A percentile compares a stretch with the other conserved stretches of the same genome.
These are phyloP conservation scores for Wolfiporia cocos DNA, from an alignment of 1,284 basidiomycete species.

Conservation along the genomic window DNA sequence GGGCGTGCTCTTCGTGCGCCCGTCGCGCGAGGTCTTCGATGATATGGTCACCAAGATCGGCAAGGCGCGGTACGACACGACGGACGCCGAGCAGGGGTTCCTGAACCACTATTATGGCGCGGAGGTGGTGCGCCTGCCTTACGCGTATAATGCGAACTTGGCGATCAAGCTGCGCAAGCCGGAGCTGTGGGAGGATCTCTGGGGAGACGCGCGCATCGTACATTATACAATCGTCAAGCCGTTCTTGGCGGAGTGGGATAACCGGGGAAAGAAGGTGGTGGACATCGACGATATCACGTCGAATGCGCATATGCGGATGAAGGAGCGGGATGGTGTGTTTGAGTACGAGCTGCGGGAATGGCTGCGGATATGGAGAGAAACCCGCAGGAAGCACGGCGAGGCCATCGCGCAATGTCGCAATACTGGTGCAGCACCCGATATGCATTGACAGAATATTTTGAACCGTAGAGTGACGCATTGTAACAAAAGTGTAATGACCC, in stretches of 20 bases:
- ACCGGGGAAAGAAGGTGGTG: slow-evolving; percentile 16
- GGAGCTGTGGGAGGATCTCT: slow-evolving; percentile 30
- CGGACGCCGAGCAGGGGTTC: slow-evolving; percentile 38
- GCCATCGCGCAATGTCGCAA: slow-evolving; percentile 12
- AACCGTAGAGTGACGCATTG: too few species aligned
- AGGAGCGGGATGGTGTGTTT: slow-evolving; percentile 13
- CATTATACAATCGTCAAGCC: slow-evolving; percentile 39
- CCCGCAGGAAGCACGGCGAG: slow-evolving; percentile 15
- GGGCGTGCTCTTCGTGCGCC: slow-evolving; percentile 34
- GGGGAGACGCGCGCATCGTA: slow-evolving; percentile 31
- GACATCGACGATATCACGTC: slow-evolving; percentile 16
- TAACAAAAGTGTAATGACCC: too few species aligned
- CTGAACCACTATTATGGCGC: slow-evolving; percentile 37
- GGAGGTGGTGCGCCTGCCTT: slow-evolving; percentile 32
- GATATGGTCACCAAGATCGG: slow-evolving; percentile 32
- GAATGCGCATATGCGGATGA: slow-evolving; percentile 5
- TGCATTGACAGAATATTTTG: too few species aligned
- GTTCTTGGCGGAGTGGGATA: slow-evolving; percentile 26
- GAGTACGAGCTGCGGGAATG: slow-evolving; percentile 28
- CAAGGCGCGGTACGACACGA: slow-evolving; percentile 27
- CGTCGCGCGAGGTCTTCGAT: slow-evolving; percentile 26
- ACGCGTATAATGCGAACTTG: slow-evolving; percentile 40
- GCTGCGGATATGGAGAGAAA: slow-evolving; percentile 25
- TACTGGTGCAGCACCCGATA: not conserved
- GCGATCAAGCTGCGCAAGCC: slow-evolving; percentile 33